phyloP scores from a whole-genome alignment of 495 filamentous ascomycete species.

The Tuber indicum region DNA sequence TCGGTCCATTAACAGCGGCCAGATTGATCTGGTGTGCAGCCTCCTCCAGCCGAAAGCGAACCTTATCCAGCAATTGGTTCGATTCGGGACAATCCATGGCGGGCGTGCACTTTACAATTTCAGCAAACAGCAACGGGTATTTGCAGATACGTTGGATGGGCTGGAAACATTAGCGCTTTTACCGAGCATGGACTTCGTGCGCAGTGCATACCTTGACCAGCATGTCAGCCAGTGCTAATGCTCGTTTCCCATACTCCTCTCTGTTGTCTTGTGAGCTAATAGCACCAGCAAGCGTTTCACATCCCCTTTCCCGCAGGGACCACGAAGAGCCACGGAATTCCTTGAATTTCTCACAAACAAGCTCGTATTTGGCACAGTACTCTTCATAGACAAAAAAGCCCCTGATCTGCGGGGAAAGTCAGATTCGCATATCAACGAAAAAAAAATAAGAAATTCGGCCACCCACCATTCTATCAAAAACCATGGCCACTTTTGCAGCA shows the following conservation, averaged over 20 bases:
- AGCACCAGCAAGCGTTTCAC: slow-evolving; percentile 76
- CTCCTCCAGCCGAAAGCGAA: slow-evolving; percentile 64
- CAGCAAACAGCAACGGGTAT: slow-evolving; percentile 80
- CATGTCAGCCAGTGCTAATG: slow-evolving; percentile 73
- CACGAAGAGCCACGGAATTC: slow-evolving; percentile 52
- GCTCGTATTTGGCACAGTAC: slow-evolving; percentile 78
- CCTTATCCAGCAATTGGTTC: slow-evolving; percentile 68
- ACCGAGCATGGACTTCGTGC: background rate
- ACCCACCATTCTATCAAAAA: slow-evolving; percentile 68
- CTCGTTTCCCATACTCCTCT: slow-evolving; percentile 59
- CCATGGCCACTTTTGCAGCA: slow-evolving; percentile 65
- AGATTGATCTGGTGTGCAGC: slow-evolving; percentile 69
- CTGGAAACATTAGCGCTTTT: slow-evolving; percentile 46
- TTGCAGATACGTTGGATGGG: slow-evolving; percentile 90
- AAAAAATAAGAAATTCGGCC: no score
- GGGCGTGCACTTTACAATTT: slow-evolving; percentile 73
- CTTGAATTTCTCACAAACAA: slow-evolving; percentile 66
- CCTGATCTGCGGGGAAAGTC: slow-evolving; percentile 54
- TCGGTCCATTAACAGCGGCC: slow-evolving; percentile 58
- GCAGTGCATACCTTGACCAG: slow-evolving; percentile 70
- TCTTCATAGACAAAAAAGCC: slow-evolving; percentile 81
- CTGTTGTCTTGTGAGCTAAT: slow-evolving; percentile 63
- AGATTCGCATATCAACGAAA: background rate
- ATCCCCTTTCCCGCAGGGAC: slow-evolving; percentile 73
- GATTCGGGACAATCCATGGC: slow-evolving; percentile 75